Conservation (phyloP, 2,329 filamentous ascomycete genomes). For the Xylariaceae sp. region DNA sequence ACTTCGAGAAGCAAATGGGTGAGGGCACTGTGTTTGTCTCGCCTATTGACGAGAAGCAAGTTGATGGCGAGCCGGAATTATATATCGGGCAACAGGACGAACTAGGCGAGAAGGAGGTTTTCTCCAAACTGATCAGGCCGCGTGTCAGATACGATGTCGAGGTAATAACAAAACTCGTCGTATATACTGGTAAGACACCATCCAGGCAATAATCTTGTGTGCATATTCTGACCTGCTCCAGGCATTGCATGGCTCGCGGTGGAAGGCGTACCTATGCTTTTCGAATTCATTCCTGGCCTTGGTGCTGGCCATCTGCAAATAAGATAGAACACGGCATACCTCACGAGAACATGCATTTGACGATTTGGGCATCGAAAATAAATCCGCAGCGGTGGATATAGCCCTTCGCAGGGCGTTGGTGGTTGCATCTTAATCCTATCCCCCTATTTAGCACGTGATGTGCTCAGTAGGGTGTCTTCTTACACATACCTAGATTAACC, state of each 20-base stretch:
- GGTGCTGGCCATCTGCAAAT: constrained; percentile 29
- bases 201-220: background rate
- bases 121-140: constrained; percentile 77
- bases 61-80: constrained; percentile 35
- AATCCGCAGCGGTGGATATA: constrained; percentile 8
- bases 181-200: constrained; percentile 72
- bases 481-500: no score
- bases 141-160: constrained; percentile 97
- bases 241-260: constrained; percentile 36
- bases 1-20: constrained; percentile 73
- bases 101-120: constrained; percentile 72
- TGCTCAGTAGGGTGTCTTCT: no score
- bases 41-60: constrained; percentile 28
- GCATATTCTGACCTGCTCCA: constrained; percentile 9
- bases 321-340: constrained; percentile 15
- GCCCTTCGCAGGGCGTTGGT: constrained; percentile 14
- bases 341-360: constrained; percentile 12
- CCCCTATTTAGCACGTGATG: no score
- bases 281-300: constrained; percentile 38
- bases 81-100: constrained; percentile 45
- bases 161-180: constrained; percentile 92
- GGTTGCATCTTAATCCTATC: constrained; percentile 2
- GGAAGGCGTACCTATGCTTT: constrained; percentile 40
- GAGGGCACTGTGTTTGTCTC: constrained; percentile 50
- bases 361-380: constrained; percentile 9